Conservation (phyloP, 2,329 filamentous ascomycete species). For the Phialocephala sp. region DNA sequence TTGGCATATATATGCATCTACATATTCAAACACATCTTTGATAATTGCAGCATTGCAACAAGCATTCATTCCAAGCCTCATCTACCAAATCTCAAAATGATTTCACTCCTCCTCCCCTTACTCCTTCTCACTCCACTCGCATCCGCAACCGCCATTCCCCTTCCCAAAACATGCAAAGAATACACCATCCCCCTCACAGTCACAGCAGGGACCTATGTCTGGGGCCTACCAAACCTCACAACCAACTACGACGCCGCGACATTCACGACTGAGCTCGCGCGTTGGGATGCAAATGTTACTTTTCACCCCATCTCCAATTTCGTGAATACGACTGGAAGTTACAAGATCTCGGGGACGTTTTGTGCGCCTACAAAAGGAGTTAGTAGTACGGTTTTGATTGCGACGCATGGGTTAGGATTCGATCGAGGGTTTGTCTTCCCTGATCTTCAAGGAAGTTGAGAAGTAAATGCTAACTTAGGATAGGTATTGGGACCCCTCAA, state of each 20-base stretch:
- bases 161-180: slow-evolving; percentile 15
- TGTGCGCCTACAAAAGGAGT: slow-evolving; percentile 24
- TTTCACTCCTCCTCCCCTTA: neutral
- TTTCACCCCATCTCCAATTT: slow-evolving; percentile 14
- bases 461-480: neutral
- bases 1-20: neutral
- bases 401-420: slow-evolving; percentile 43
- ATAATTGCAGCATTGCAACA: neutral
- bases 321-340: slow-evolving; percentile 1
- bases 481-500: slow-evolving; percentile 44
- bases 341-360: slow-evolving; percentile 22
- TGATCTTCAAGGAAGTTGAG: neutral
- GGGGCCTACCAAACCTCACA: slow-evolving; percentile 15
- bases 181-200: slow-evolving; percentile 12
- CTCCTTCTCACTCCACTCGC: neutral
- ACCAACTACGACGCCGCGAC: slow-evolving; percentile 20
- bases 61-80: neutral
- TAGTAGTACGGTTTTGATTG: slow-evolving; percentile 38
- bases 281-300: slow-evolving; percentile 18
- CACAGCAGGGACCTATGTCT: slow-evolving; percentile 13
- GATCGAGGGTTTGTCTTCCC: slow-evolving; percentile 36
- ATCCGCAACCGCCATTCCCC: neutral
- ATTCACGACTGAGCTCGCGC: slow-evolving; percentile 14
- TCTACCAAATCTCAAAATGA: neutral
- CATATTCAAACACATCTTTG: neutral